These are phyloP conservation scores for Hibiscus trionum DNA, from an alignment of 345 rosid genomes.

Conservation along the genomic window DNA sequence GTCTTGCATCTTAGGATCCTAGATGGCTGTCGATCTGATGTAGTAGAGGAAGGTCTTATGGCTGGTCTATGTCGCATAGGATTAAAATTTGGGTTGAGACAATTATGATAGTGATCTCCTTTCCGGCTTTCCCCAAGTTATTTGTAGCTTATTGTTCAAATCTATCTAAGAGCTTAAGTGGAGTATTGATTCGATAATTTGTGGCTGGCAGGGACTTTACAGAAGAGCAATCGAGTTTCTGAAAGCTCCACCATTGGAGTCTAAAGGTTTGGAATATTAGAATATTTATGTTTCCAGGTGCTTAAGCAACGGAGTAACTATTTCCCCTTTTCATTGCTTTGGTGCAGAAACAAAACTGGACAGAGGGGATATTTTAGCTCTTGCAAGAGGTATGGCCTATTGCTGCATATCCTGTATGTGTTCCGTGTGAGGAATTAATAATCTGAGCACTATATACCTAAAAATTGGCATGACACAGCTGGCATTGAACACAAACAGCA, in stretches of 20 bases:
- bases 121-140: no score
- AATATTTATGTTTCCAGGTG: background rate
- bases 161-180: background rate
- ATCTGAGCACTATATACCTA: background rate
- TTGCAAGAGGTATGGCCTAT: constrained; percentile 64
- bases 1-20: background rate
- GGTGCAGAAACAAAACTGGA: constrained; percentile 11
- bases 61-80: background rate
- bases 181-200: background rate
- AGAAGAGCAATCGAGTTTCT: constrained; percentile 68
- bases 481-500: background rate
- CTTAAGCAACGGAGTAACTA: background rate
- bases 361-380: constrained; percentile 10
- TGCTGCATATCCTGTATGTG: background rate
- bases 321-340: constrained; percentile 10
- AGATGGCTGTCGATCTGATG: background rate
- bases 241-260: constrained; percentile 65
- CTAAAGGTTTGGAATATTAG: constrained; percentile 37
- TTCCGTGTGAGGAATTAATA: background rate
- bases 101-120: background rate
- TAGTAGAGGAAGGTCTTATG: background rate
- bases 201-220: constrained; percentile 56
- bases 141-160: background rate
- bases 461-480: background rate
- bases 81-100: background rate